phyloP scores from a whole-genome alignment of 768 basidiomycete species.

The Termitomyces sp. region DNA sequence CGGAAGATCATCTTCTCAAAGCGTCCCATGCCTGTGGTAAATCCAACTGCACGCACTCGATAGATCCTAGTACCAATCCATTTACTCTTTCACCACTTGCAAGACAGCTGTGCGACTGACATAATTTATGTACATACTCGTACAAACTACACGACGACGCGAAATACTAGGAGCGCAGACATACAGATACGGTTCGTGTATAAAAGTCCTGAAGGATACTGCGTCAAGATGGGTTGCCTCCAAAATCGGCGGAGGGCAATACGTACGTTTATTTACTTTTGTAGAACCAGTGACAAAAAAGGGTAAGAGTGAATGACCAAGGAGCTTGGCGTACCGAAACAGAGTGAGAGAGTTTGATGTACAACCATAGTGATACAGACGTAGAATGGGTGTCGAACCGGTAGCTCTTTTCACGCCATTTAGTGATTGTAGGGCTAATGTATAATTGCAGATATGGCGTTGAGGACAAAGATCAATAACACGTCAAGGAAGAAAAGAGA shows the following conservation, averaged over 20 bases:
- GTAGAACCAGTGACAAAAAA: neutral
- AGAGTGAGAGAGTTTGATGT: neutral
- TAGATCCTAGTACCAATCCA: neutral
- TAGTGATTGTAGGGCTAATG: constrained; percentile 17
- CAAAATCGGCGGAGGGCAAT: too few species aligned
- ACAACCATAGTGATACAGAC: constrained; percentile 2
- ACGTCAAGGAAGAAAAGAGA: constrained; percentile 3
- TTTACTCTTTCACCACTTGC: neutral
- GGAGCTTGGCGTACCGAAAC: constrained; percentile 1
- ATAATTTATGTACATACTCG: constrained; percentile 4
- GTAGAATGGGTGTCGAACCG: neutral
- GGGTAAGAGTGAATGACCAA: constrained; percentile 3
- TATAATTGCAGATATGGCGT: constrained; percentile 35
- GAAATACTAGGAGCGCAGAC: neutral
- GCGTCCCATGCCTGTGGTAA: constrained; percentile 69
- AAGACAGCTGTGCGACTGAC: neutral
- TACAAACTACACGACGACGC: constrained; percentile 5
- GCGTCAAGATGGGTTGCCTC: neutral
- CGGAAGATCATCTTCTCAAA: constrained; percentile 82
- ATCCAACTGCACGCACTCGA: constrained; percentile 1
- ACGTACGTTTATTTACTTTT: constrained; percentile 4
- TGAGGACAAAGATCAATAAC: constrained; percentile 15
- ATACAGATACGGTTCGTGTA: neutral
- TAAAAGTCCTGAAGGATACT: neutral
- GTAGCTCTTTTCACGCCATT: constrained; percentile 1